These are phyloP conservation scores for Cyclostephanos invisitatus DNA, from an alignment of 108 stramenopile species.

Conservation along the genomic window DNA sequence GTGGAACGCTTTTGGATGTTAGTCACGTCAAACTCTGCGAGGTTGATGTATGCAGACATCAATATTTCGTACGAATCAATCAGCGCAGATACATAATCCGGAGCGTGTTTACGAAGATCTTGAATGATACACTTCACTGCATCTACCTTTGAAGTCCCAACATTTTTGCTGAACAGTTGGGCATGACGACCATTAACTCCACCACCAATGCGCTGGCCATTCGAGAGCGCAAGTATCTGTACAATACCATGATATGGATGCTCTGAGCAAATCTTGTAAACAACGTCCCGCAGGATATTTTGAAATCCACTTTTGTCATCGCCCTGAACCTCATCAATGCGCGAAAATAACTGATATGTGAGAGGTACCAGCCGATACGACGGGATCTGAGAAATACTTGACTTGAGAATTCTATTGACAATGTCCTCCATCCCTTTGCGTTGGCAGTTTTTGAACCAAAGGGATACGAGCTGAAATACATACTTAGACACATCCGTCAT, in stretches of 20 bases:
- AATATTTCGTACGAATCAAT: conserved; percentile 62
- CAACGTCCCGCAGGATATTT: conserved; percentile 56
- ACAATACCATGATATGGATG: conserved; percentile 89
- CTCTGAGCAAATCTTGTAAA: conserved; percentile 71
- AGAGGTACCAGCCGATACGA: conserved; percentile 80
- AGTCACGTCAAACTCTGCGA: conserved; percentile 54
- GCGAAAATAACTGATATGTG: conserved; percentile 86
- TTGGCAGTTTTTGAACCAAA: conserved; percentile 74
- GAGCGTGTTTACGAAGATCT: conserved; percentile 42
- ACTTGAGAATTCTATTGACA: conserved; percentile 40
- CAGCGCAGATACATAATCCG: conserved; percentile 51
- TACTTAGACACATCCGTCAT: conserved; percentile 57
- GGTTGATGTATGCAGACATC: conserved; percentile 63
- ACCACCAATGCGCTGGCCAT: conserved; percentile 66
- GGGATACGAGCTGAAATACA: conserved; percentile 68
- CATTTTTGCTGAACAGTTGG: conserved; percentile 51
- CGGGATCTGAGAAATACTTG: conserved; percentile 52
- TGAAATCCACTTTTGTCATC: conserved; percentile 50
- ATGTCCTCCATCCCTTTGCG: conserved; percentile 31
- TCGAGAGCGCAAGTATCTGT: conserved; percentile 75
- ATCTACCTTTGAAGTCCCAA: conserved; percentile 59
- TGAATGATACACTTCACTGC: conserved; percentile 59
- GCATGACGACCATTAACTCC: conserved; percentile 53
- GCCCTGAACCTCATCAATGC: conserved; percentile 52
- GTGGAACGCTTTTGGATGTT: conserved; percentile 22